phyloP scores from a whole-genome alignment of 2,329 filamentous ascomycete genomes.

The Colletotrichum australisinense region DNA sequence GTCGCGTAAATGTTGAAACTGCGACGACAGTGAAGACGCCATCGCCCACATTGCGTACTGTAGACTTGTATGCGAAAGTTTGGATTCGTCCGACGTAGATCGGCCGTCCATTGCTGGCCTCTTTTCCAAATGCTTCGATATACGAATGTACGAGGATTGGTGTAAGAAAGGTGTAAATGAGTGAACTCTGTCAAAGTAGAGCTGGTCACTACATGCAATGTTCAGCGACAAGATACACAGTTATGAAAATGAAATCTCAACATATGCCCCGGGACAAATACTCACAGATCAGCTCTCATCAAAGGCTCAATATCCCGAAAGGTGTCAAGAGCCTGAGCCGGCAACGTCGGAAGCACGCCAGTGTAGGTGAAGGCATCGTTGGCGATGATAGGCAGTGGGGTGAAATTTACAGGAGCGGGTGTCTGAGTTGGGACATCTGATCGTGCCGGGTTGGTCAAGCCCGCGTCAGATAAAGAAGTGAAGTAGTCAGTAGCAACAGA shows the following conservation, averaged over 20 bases:
- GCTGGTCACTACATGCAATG: neutral
- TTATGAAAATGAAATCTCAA: neutral
- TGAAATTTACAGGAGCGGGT: neutral
- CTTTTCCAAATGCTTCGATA: neutral
- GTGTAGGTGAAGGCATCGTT: neutral
- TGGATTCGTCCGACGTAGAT: neutral
- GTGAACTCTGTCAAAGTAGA: neutral
- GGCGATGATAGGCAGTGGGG: neutral
- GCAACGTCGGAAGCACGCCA: neutral
- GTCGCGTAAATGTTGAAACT: neutral
- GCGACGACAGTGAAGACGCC: neutral
- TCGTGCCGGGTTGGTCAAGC: neutral
- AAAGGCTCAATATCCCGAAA: neutral
- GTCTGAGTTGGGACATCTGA: neutral
- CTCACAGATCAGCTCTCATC: neutral
- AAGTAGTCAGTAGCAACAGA: neutral
- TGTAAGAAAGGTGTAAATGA: neutral
- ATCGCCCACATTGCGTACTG: neutral
- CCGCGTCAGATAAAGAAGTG: neutral
- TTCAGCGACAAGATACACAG: neutral
- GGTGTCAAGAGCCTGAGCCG: no score
- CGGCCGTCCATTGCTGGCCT: neutral
- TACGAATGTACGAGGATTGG: neutral
- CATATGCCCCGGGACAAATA: neutral
- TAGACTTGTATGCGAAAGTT: neutral